Conservation (phyloP, 2,329 filamentous ascomycete genomes). For the Ophiocordyceps sinensis region DNA sequence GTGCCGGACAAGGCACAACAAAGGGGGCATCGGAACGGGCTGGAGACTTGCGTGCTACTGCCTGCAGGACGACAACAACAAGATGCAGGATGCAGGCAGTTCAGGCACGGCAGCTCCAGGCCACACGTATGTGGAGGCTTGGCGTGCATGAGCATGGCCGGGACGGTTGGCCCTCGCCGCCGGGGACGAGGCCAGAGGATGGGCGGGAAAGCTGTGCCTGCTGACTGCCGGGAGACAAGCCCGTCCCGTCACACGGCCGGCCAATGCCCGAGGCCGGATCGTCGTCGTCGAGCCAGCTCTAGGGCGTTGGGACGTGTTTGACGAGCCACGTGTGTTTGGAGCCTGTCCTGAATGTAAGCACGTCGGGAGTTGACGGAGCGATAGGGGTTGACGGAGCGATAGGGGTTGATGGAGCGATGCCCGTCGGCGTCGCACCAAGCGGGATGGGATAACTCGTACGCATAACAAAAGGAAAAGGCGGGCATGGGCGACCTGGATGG, state of each 20-base stretch:
- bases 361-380: too few species aligned
- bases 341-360: too few species aligned
- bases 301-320: neutral
- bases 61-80: neutral
- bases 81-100: neutral
- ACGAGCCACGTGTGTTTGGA: slow-evolving; percentile 1
- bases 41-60: slow-evolving; percentile 1
- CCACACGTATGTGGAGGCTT: neutral
- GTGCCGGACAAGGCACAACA: neutral
- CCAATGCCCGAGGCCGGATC: too few species aligned
- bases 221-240: neutral
- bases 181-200: too few species aligned
- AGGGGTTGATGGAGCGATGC: neutral
- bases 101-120: neutral
- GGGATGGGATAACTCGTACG: neutral
- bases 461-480: neutral
- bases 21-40: neutral
- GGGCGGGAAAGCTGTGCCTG: neutral
- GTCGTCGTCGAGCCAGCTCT: too few species aligned
- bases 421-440: neutral
- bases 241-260: too few species aligned
- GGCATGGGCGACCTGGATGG: neutral
- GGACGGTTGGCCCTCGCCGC: too few species aligned
- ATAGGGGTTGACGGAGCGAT: too few species aligned
- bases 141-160: slow-evolving; percentile 1